Conservation (phyloP, 169 alveolate genomes). For the Perkinsus marinus region DNA sequence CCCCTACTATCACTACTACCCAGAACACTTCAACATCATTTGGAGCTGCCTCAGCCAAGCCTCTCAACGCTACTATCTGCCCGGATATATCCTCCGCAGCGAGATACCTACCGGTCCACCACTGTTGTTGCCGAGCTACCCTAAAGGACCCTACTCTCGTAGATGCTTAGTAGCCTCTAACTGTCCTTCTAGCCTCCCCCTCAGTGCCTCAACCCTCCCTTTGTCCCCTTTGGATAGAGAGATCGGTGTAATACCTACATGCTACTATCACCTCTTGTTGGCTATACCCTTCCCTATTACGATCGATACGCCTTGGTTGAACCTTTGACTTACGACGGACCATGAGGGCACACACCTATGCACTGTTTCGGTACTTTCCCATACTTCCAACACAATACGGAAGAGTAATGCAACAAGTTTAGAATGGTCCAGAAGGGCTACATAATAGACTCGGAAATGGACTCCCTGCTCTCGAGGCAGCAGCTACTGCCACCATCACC, state of each 20-base stretch:
- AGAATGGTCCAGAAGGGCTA: neutral
- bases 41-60: neutral
- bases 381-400: neutral
- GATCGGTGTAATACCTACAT: neutral
- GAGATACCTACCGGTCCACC: neutral
- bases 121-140: neutral
- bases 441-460: neutral
- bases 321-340: neutral
- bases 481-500: neutral
- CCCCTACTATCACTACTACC: neutral
- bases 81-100: neutral
- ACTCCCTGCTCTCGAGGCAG: neutral
- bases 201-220: neutral
- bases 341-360: neutral
- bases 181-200: neutral
- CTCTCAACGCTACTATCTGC: neutral
- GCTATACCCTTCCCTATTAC: neutral
- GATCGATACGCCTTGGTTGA: neutral
- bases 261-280: neutral
- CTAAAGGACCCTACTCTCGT: neutral
- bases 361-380: neutral
- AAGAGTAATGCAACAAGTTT: neutral
- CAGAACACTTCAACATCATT: neutral
- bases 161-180: neutral
- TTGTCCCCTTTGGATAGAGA: neutral